Evolutionary conservation across 768 basidiomycete genomes (phyloP).

Genomic region (Mycena filopes): DNA sequence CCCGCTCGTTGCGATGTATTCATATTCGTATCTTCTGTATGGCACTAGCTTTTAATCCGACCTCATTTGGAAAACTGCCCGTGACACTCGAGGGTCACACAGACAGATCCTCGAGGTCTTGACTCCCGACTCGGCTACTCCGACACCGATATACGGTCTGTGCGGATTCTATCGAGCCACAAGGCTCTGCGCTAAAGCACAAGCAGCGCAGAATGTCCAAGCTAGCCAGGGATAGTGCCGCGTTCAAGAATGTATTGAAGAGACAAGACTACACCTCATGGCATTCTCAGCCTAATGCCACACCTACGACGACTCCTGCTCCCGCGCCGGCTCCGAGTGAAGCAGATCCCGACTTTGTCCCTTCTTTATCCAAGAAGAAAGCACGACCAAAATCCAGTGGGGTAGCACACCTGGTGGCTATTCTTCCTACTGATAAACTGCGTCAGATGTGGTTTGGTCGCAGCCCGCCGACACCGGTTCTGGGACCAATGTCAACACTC

Average conservation of each 20-base stretch:
- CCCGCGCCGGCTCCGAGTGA: constrained; percentile 18
- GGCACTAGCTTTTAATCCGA: constrained; percentile 5
- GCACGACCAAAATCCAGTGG: constrained; percentile 73
- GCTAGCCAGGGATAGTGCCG: constrained; percentile 74
- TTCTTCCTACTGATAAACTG: constrained; percentile 30
- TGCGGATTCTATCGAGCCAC: too few species aligned
- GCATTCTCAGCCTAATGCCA: constrained; percentile 69
- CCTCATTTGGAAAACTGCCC: too few species aligned
- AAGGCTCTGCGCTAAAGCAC: too few species aligned
- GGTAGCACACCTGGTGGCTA: constrained; percentile 39
- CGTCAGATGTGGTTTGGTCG: constrained; percentile 79
- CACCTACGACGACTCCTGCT: constrained; percentile 37
- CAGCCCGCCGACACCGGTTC: constrained; percentile 89
- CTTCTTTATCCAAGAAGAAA: constrained; percentile 61
- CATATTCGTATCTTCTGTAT: constrained; percentile 7
- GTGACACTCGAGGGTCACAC: too few species aligned
- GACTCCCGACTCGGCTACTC: too few species aligned
- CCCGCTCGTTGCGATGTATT: constrained; percentile 17
- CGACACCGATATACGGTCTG: too few species aligned
- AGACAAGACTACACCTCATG: constrained; percentile 79
- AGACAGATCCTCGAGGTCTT: too few species aligned
- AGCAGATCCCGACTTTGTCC: constrained; percentile 41
- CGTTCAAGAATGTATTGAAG: constrained; percentile 73
- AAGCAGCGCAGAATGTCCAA: constrained; percentile 76
- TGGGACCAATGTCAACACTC: constrained; percentile 86